These are phyloP conservation scores for Exophiala calicioides DNA, from an alignment of 2,329 filamentous ascomycete genomes.

Conservation along the genomic window DNA sequence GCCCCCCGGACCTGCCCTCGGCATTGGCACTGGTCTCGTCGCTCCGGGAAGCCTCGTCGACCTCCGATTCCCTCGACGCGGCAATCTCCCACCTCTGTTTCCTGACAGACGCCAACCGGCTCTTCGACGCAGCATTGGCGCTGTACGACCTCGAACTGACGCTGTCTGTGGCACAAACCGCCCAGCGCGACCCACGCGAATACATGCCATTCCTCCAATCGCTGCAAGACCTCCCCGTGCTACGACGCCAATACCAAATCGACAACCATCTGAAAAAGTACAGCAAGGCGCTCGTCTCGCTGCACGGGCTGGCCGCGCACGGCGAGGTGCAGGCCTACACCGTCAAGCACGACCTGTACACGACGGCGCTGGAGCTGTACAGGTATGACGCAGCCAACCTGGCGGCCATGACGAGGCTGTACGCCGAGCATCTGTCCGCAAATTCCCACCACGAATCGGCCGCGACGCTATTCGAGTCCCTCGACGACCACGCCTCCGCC, in stretches of 20 bases:
- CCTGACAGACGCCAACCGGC: slow-evolving; percentile 84
- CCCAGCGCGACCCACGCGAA: slow-evolving; percentile 91
- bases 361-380: slow-evolving; percentile 74
- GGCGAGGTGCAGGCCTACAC: slow-evolving; percentile 77
- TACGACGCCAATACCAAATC: slow-evolving; percentile 77
- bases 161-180: slow-evolving; percentile 88
- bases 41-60: slow-evolving; percentile 66
- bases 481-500: slow-evolving; percentile 71
- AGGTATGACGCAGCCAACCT: slow-evolving; percentile 74
- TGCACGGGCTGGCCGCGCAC: slow-evolving; percentile 72
- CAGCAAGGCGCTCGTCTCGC: slow-evolving; percentile 73
- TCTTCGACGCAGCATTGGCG: slow-evolving; percentile 88
- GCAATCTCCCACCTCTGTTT: slow-evolving; percentile 98
- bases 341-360: slow-evolving; percentile 77
- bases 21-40: slow-evolving; percentile 77
- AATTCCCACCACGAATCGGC: slow-evolving; percentile 81
- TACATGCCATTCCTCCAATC: slow-evolving; percentile 93
- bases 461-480: slow-evolving; percentile 83
- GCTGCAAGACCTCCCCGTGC: slow-evolving; percentile 70
- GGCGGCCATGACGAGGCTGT: slow-evolving; percentile 69
- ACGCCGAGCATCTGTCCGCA: slow-evolving; percentile 74
- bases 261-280: slow-evolving; percentile 82
- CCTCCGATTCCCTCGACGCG: too few species aligned
- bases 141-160: slow-evolving; percentile 90
- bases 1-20: slow-evolving; percentile 83